Evolutionary conservation across 257 asterid species (phyloP), one percentile per base, ranked within the genome.

Genomic region (Cynanchum wilfordii): DNA sequence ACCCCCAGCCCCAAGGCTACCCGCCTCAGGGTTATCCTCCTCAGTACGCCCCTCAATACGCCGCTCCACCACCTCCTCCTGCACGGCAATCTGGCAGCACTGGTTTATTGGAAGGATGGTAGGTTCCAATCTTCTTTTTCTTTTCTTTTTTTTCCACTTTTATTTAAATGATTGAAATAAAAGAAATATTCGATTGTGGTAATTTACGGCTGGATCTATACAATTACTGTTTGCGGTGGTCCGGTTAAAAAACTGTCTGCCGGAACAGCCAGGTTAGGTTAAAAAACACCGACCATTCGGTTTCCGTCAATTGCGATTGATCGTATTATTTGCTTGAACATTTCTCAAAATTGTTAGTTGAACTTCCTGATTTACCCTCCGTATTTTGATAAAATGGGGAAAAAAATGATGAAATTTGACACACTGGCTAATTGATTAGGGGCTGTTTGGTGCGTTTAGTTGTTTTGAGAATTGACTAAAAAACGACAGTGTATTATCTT

Each of bases 1-100:
- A 79, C 45, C 83, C 83, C 7, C 79, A 22, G 49, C 80, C 83
- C 7, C 79, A 22, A 58, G 73, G 81, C 29, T 76, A 76, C 47
- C 79, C 79, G 13, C 79, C 74, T 3, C 82, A 79, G 58, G 85
- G 82, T 5, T 81, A 81, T 54, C 86, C 85, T 27, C 86, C 82
- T 0, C 84, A 80, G 22, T 80, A 80, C 47, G 78, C 83, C 5
- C 88, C 88, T 40, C 88, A 82, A 74, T 79, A 82, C 54, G 84
- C 77, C 2, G 25, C 71, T 22, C 81, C 84, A 5, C 88, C 88
- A 0, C 47, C 47, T 42, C 88, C 86, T 2, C 84, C 84, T 36
- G 84, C 77, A 7, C 76, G 78, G 19, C 79, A 75, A 47, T 72
- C 78, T 10, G 58, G 36, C 29, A n/a, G 76, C 22, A 0, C 3